Evolutionary conservation across 108 stramenopile genomes (phyloP), one percentile per base, ranked within the genome.

Genomic region (Nannochloropsis oceanica): DNA sequence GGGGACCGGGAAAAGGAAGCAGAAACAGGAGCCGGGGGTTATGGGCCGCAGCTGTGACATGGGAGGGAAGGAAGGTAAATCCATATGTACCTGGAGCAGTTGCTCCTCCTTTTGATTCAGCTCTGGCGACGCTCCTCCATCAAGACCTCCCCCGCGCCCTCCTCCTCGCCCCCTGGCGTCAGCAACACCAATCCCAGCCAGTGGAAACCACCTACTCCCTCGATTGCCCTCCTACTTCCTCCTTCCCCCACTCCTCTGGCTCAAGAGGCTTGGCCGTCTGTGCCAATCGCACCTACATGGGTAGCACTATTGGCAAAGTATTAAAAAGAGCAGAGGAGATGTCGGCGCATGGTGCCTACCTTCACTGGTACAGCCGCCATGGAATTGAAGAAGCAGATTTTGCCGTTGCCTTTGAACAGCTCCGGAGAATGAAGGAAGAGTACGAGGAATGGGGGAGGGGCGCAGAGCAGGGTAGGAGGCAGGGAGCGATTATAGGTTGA

Each of bases 311-410:
- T 43, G 20, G 43, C 12, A 81, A 44, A 43, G 82, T 86, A 26
- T 44, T 86, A 20, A 13, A 26, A 22, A 24, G 79, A 44, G 86
- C 86, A 26, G 86, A 86, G 42, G 79, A 43, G 27, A 86, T 82
- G 82, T 82, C 82, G 24, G 25, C 18, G 8, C 82, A 50, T 8
- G 25, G 86, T 25, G 86, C 86, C 0, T 86, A 86, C 86, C 26
- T 86, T 42, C 86, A 86, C 26, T 86, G 86, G 86, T 86, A 83
- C 79, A 26, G 83, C 43, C 86, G 86, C 26, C 43, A 86, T 26
- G 86, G 86, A 3, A n/a, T 86, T 73, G 86, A 86, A 43, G 86
- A 86, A 14, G 86, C 82, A 26, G 86, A 86, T 43, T 86, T 86
- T 42, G 20, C 79, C 73, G 83, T 73, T 26, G 86, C 86, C 14